phyloP scores from a whole-genome alignment of 208 protist genomes.

The Porcisia hertigi region DNA sequence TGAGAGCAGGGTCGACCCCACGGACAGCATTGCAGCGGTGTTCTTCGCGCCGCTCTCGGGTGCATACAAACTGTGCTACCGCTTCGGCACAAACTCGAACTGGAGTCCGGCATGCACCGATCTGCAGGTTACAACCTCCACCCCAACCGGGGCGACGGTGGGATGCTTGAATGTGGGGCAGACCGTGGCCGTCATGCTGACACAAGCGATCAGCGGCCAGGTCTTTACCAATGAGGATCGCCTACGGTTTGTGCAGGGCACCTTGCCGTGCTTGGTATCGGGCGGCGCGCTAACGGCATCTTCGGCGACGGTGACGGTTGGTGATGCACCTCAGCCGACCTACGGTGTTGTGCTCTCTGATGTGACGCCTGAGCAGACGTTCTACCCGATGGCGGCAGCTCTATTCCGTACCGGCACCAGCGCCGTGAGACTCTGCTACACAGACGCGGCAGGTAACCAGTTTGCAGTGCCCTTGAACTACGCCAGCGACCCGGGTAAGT shows the following conservation, averaged over 20 bases:
- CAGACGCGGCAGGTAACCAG: slow-evolving; percentile 72
- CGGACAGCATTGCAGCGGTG: slow-evolving; percentile 18
- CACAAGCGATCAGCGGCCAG: slow-evolving; percentile 35
- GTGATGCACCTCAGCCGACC: slow-evolving; percentile 44
- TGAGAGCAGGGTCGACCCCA: slow-evolving; percentile 16
- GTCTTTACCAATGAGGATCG: slow-evolving; percentile 38
- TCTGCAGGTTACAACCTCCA: slow-evolving; percentile 40
- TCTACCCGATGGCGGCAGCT: slow-evolving; percentile 44
- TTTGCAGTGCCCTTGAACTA: slow-evolving; percentile 75
- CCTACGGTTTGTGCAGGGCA: slow-evolving; percentile 58
- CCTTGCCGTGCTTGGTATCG: slow-evolving; percentile 48
- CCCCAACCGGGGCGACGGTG: slow-evolving; percentile 40
- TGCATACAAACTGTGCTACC: slow-evolving; percentile 87
- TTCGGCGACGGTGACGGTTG: slow-evolving; percentile 45
- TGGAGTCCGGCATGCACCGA: slow-evolving; percentile 82
- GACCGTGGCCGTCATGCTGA: slow-evolving; percentile 37
- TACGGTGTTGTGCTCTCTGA: slow-evolving; percentile 38
- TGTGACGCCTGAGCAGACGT: slow-evolving; percentile 21
- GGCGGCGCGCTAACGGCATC: slow-evolving; percentile 28
- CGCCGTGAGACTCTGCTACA: slow-evolving; percentile 78
- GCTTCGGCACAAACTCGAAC: slow-evolving; percentile 57
- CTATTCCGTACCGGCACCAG: slow-evolving; percentile 61
- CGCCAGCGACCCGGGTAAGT: slow-evolving; percentile 23
- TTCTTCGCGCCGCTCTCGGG: slow-evolving; percentile 57
- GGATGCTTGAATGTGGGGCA: slow-evolving; percentile 79